These are phyloP conservation scores for Candida xyloterini DNA, from an alignment of 805 yeast genomes.

Conservation along the genomic window DNA sequence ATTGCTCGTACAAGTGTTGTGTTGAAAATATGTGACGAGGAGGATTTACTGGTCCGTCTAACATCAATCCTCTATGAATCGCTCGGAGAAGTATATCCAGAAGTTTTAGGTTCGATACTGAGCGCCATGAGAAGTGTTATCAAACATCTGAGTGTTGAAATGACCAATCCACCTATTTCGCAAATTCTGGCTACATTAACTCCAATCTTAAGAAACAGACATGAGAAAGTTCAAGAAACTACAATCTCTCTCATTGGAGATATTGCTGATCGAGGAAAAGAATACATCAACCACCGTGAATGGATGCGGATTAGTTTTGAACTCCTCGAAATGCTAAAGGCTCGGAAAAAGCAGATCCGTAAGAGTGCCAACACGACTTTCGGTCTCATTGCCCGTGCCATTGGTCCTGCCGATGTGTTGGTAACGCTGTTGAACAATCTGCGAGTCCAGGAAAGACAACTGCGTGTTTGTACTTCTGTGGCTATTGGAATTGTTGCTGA, in stretches of 20 bases:
- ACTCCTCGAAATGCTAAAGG: slow-evolving; percentile 80
- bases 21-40: slow-evolving; percentile 62
- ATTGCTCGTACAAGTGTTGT: slow-evolving; percentile 64
- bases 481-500: slow-evolving; percentile 97
- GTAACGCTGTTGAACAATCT: slow-evolving; percentile 80
- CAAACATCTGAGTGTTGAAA: slow-evolving; percentile 52
- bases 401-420: slow-evolving; percentile 94
- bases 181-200: slow-evolving; percentile 85
- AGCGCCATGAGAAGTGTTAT: slow-evolving; percentile 67
- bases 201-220: slow-evolving; percentile 85
- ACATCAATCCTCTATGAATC: slow-evolving; percentile 82
- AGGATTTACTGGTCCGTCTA: slow-evolving; percentile 59
- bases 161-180: slow-evolving; percentile 74
- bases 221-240: slow-evolving; percentile 86
- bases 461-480: slow-evolving; percentile 95
- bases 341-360: slow-evolving; percentile 72
- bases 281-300: slow-evolving; percentile 82
- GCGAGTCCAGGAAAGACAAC: slow-evolving; percentile 91
- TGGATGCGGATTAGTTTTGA: slow-evolving; percentile 98
- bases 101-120: slow-evolving; percentile 82
- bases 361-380: slow-evolving; percentile 86
- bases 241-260: slow-evolving; percentile 76
- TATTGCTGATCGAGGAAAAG: slow-evolving; percentile 78
- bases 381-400: slow-evolving; percentile 85
- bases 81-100: slow-evolving; percentile 92